phyloP scores from a whole-genome alignment of 1,139 yeast species.

The Insectozyma bohioensis region DNA sequence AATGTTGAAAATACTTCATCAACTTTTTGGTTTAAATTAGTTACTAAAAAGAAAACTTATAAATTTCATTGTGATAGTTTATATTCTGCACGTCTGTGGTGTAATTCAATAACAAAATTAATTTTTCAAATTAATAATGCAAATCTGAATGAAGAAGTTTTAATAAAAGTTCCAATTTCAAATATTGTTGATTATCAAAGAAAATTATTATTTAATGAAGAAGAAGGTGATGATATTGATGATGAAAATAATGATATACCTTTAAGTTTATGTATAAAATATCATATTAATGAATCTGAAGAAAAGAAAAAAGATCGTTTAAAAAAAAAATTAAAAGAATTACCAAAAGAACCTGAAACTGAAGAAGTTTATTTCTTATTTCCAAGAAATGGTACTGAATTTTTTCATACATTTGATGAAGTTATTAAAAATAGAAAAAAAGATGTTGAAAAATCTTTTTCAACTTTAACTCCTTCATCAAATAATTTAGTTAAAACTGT shows the following conservation, averaged over 20 bases:
- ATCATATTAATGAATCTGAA: conserved; percentile 12
- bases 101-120: conserved; percentile 67
- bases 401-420: conserved; percentile 23
- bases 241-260: conserved; percentile 19
- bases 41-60: conserved; percentile 58
- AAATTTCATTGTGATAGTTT: conserved; percentile 72
- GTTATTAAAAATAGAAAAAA: conserved; percentile 16
- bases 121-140: conserved; percentile 64
- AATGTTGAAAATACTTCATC: conserved; percentile 25
- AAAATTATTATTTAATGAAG: conserved; percentile 22
- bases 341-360: too few species aligned
- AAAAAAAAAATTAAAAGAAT: conserved; percentile 10
- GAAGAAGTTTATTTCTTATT: conserved; percentile 74
- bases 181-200: conserved; percentile 62
- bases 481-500: conserved; percentile 14
- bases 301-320: conserved; percentile 9
- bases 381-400: conserved; percentile 40
- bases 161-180: conserved; percentile 71
- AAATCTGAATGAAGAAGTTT: conserved; percentile 70
- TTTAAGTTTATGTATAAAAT: conserved; percentile 23
- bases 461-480: conserved; percentile 17
- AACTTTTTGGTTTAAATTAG: conserved; percentile 53
- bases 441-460: conserved; percentile 7
- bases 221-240: conserved; percentile 14
- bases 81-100: conserved; percentile 79